Conservation (phyloP, 768 basidiomycete species). For the Boletus reticulatus region DNA sequence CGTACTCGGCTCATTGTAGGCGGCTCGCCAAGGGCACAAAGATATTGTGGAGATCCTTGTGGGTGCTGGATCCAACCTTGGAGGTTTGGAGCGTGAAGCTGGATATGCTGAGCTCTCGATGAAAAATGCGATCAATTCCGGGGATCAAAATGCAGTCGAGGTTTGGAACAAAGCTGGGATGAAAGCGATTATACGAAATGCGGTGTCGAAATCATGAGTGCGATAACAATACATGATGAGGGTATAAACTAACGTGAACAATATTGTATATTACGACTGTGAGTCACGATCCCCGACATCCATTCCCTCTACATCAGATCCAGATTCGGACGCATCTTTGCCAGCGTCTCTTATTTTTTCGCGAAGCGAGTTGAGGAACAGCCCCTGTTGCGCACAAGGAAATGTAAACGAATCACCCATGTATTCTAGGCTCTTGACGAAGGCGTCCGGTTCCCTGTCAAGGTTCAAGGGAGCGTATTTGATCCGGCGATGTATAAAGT, state of each 20-base stretch:
- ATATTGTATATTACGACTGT: constrained; percentile 1
- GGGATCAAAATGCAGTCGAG: constrained; percentile 43
- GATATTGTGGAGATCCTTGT: constrained; percentile 61
- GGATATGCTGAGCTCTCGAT: constrained; percentile 54
- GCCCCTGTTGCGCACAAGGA: constrained; percentile 57
- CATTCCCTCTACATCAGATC: constrained; percentile 25
- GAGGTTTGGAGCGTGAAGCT: constrained; percentile 59
- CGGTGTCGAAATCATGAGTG: background rate
- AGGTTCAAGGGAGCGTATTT: constrained; percentile 65
- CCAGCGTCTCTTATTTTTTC: constrained; percentile 45
- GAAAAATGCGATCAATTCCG: constrained; percentile 34
- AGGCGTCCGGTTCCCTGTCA: constrained; percentile 56
- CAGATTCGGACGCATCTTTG: constrained; percentile 21
- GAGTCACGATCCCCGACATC: constrained; percentile 22
- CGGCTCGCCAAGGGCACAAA: constrained; percentile 69
- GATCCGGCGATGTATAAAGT: constrained; percentile 31
- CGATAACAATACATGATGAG: constrained; percentile 9
- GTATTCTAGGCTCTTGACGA: constrained; percentile 60
- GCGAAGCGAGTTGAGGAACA: constrained; percentile 64
- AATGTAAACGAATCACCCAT: constrained; percentile 68
- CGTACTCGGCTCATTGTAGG: constrained; percentile 38
- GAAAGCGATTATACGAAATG: background rate
- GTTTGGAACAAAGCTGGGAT: constrained; percentile 60
- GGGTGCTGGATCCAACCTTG: constrained; percentile 71
- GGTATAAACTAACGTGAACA: constrained; percentile 13